Percentiles rank a stretch among this genome's conserved stretches.
phyloP scores from a whole-genome alignment of 345 rosid species.

The Populus alba region DNA sequence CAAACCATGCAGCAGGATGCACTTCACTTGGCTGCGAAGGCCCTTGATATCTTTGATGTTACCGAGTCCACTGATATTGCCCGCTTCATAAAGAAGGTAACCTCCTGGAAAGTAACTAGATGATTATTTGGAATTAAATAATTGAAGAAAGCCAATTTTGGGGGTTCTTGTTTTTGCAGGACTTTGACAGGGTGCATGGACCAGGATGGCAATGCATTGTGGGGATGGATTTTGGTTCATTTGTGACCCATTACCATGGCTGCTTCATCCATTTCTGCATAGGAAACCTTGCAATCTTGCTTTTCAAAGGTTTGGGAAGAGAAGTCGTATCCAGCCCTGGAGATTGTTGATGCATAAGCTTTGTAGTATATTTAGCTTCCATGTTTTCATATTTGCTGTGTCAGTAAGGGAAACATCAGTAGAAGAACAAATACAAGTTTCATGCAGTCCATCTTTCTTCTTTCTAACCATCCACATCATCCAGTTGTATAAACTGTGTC shows the following conservation, averaged over 20 bases:
- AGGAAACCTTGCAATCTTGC: constrained; percentile 25
- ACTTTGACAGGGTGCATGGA: constrained; percentile 23
- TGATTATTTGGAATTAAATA: neutral
- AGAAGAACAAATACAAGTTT: constrained; percentile 4
- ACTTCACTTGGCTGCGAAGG: constrained; percentile 45
- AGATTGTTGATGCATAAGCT: constrained; percentile 16
- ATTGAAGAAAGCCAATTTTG: neutral
- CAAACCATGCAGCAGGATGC: constrained; percentile 71
- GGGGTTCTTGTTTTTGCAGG: constrained; percentile 18
- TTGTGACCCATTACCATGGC: constrained; percentile 31
- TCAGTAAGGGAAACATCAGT: constrained; percentile 12
- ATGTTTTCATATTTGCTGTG: constrained; percentile 8
- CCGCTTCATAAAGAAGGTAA: constrained; percentile 27
- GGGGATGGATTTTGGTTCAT: constrained; percentile 32
- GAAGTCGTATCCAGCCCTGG: constrained; percentile 9
- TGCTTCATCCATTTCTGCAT: constrained; percentile 32
- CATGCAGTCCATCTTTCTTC: neutral
- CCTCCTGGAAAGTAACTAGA: neutral
- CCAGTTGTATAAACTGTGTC: constrained; percentile 5
- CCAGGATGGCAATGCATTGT: constrained; percentile 32
- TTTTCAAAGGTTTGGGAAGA: constrained; percentile 21
- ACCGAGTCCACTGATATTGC: constrained; percentile 37
- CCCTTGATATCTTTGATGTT: constrained; percentile 59
- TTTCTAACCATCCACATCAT: constrained; percentile 3
- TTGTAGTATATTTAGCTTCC: constrained; percentile 8